phyloP scores from a whole-genome alignment of 805 yeast species.

The Cyberlindnera bimundalis region DNA sequence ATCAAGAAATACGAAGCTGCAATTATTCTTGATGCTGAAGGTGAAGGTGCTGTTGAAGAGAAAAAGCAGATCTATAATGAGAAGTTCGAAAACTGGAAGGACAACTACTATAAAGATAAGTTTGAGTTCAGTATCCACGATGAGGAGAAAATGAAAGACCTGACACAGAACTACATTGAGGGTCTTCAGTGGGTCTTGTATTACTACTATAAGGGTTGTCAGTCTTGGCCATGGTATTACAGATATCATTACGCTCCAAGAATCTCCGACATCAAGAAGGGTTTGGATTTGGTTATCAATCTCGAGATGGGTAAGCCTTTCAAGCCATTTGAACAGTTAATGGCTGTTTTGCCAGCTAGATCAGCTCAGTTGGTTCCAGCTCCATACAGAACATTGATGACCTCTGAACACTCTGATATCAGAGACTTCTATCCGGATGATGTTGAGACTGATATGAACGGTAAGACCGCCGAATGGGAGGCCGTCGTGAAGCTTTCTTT shows the following conservation, averaged over 20 bases:
- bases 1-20: slow-evolving; percentile 67
- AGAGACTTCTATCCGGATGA: slow-evolving; percentile 86
- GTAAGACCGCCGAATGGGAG: slow-evolving; percentile 96
- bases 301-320: slow-evolving; percentile 78
- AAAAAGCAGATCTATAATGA: slow-evolving; percentile 64
- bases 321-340: slow-evolving; percentile 90
- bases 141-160: slow-evolving; percentile 52
- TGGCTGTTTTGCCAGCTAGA: slow-evolving; percentile 90
- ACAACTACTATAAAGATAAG: slow-evolving; percentile 79
- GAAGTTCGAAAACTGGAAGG: slow-evolving; percentile 81
- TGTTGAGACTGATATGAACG: slow-evolving; percentile 86
- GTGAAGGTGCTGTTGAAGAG: slow-evolving; percentile 44
- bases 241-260: slow-evolving; percentile 91
- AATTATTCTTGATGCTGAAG: slow-evolving; percentile 50
- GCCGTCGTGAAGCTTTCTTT: slow-evolving; percentile 91
- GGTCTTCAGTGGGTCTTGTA: slow-evolving; percentile 96
- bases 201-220: slow-evolving; percentile 86
- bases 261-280: slow-evolving; percentile 78
- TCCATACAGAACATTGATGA: slow-evolving; percentile 78
- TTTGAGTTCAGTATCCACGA: slow-evolving; percentile 61
- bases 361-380: slow-evolving; percentile 76
- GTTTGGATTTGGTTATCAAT: slow-evolving; percentile 58
- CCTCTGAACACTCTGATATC: slow-evolving; percentile 81
- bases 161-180: slow-evolving; percentile 81
- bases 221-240: slow-evolving; percentile 96